phyloP scores from a whole-genome alignment of 345 rosid genomes.

The Salix suchowensis region DNA sequence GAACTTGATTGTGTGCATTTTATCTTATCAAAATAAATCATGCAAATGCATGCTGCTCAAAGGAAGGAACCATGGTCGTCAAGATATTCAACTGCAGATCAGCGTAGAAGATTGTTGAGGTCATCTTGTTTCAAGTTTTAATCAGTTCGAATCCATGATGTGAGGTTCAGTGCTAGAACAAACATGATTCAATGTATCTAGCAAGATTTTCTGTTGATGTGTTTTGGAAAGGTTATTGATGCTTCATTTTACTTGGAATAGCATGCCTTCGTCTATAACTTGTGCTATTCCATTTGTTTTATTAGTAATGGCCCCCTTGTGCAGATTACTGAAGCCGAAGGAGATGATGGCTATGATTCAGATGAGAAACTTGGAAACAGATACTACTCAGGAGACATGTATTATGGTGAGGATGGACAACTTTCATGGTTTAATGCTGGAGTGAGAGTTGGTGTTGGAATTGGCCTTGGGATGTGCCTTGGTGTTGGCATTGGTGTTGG shows the following conservation, averaged over 20 bases:
- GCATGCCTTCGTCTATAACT: background rate
- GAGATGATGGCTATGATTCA: conserved; percentile 44
- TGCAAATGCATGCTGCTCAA: background rate
- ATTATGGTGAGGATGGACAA: conserved; percentile 76
- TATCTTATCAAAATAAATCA: background rate
- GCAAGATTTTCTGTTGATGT: background rate
- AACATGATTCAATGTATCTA: background rate
- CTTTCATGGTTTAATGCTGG: conserved; percentile 94
- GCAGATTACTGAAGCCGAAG: conserved; percentile 47
- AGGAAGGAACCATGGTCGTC: background rate
- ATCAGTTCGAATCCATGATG: background rate
- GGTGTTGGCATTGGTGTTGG: conserved; percentile 94
- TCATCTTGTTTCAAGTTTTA: background rate
- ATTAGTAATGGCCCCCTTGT: conserved; percentile 1
- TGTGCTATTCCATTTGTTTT: background rate
- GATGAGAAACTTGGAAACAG: conserved; percentile 50
- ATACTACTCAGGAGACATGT: conserved; percentile 56
- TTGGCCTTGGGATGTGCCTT: conserved; percentile 91
- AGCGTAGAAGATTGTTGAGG: background rate
- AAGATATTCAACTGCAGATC: background rate
- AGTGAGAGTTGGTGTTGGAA: conserved; percentile 92
- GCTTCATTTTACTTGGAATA: background rate
- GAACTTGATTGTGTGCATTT: background rate
- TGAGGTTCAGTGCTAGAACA: background rate
- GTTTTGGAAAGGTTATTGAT: background rate